Evolutionary conservation across 2,329 filamentous ascomycete species (phyloP), one percentile per base, ranked within the genome.

Genomic region (Thelonectria discophora): DNA sequence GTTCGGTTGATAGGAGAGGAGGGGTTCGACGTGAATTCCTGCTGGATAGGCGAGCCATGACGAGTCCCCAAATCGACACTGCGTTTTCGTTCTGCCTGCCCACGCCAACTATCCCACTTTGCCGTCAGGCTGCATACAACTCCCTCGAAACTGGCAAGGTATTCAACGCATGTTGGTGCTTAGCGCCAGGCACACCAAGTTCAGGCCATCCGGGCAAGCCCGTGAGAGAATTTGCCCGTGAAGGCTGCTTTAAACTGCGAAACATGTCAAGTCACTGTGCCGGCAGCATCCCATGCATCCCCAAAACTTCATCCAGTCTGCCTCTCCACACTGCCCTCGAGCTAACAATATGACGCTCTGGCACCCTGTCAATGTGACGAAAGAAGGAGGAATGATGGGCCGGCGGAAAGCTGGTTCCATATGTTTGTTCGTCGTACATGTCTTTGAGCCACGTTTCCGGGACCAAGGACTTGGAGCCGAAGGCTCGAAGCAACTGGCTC

Each of bases 201-300:
- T 58, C 49, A 45, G 50, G 17, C 67, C 64, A 58, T 61, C 62
- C 48, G 49, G 65, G 62, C 58, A 49, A 54, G 55, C 46, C 60
- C 55, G 47, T 15, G 59, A 56, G 37, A 55, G 52, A 42, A 32
- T 30, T 60, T 59, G 42, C 55, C 60, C 60, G 60, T 58, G 57
- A 40, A 65, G 56, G 27, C 40, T 62, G 57, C 58, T 64, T 52
- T 52, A 64, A 62, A 55, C 69, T 71, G 65, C 69, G 64, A 65
- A 64, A 66, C 66, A 63, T 64, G 62, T 63, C 65, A 61, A 54
- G 60, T 65, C 54, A 67, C 53, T 59, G 50, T 55, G 48, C 64
- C 69, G 69, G 69, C 60, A 65, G 65, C 53, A 70, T 37, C 43
- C 66, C 50, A 53, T 69, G 66, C 69, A 64, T 71, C 69, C 67